Evolutionary conservation across 305 asterid species (phyloP).

Genomic region (Rubia tinctorum): DNA sequence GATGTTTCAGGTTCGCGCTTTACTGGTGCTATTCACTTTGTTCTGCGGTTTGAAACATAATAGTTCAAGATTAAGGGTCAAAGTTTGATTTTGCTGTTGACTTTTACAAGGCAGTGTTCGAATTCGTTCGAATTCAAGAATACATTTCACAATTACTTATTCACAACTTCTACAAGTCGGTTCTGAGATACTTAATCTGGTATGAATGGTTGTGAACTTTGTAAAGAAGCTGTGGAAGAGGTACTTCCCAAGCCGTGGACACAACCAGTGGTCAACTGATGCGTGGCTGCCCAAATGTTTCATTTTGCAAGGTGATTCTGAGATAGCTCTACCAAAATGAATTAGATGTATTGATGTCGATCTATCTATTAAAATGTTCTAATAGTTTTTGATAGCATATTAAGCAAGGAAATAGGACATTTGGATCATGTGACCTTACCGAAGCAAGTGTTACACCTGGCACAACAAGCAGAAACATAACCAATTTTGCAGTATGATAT

Average conservation of each 20-base stretch:
- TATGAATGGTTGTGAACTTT: constrained; percentile 10
- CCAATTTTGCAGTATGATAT: constrained; percentile 31
- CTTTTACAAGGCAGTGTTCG: constrained; percentile 59
- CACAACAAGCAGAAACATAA: constrained; percentile 26
- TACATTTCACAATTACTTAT: background rate
- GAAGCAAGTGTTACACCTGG: constrained; percentile 33
- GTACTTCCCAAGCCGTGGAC: constrained; percentile 79
- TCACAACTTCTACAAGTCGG: background rate
- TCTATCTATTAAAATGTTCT: background rate
- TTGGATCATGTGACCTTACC: constrained; percentile 59
- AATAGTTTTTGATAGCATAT: constrained; percentile 1
- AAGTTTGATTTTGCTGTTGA: constrained; percentile 53
- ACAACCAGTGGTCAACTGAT: constrained; percentile 65
- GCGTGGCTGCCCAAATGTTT: constrained; percentile 75
- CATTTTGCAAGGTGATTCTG: constrained; percentile 59
- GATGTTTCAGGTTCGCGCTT: constrained; percentile 32
- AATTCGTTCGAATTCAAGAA: background rate
- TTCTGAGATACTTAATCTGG: background rate
- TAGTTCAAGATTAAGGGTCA: background rate
- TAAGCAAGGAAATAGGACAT: constrained; percentile 57
- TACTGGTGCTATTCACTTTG: background rate
- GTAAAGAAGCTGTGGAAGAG: constrained; percentile 98
- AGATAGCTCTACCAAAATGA: background rate
- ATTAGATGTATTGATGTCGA: background rate
- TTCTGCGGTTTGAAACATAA: background rate